phyloP scores from a whole-genome alignment of 2,329 filamentous ascomycete genomes.

The Penicillium sp. region DNA sequence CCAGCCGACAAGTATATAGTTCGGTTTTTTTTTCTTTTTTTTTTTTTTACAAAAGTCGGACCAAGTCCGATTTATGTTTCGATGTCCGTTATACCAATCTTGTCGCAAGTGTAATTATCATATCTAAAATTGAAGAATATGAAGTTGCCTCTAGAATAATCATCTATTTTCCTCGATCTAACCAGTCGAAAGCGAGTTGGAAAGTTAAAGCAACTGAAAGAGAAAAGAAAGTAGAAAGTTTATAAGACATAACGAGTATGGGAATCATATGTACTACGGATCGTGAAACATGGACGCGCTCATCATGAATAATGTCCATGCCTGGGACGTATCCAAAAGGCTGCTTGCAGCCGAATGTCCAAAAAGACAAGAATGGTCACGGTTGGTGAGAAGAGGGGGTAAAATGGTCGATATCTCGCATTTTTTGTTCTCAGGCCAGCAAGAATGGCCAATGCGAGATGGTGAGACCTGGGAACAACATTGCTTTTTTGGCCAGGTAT shows the following conservation, averaged over 20 bases:
- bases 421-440: neutral
- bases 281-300: conserved; percentile 16
- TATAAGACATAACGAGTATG: conserved; percentile 19
- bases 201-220: neutral
- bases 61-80: neutral
- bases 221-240: neutral
- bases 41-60: too few species aligned
- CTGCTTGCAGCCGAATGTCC: conserved; percentile 1
- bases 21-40: neutral
- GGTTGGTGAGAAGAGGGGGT: neutral
- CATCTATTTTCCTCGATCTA: neutral
- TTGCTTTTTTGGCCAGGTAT: neutral
- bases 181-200: neutral
- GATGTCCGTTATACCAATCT: neutral
- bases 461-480: neutral
- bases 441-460: neutral
- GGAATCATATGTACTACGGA: conserved; percentile 22
- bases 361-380: conserved; percentile 1
- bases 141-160: neutral
- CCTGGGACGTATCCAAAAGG: conserved; percentile 2
- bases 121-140: neutral
- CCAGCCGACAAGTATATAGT: neutral
- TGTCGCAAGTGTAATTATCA: neutral
- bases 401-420: neutral
- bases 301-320: conserved; percentile 1